Evolutionary conservation across 2,329 filamentous ascomycete species (phyloP), one percentile per base, ranked within the genome.

Genomic region (Penicillium thymicola): DNA sequence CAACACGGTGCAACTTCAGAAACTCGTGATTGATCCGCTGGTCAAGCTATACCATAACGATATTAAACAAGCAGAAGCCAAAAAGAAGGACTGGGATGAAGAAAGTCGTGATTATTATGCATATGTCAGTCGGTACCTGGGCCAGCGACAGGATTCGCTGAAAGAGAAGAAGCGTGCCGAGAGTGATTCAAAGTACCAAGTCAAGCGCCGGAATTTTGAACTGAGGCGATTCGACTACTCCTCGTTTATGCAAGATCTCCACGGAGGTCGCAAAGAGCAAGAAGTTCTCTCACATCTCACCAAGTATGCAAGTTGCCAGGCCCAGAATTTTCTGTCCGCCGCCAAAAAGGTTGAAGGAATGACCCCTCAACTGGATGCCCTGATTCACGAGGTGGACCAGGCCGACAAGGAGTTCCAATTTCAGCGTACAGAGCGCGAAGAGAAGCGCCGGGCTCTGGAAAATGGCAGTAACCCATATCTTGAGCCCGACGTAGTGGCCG

Each of bases 101-200:
- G 94, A 99, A 73, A 97, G 93, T 78, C 94, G 96, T 72, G 94
- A 99, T 72, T 99, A 96, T 76, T 99, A 99, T 75, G 87, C 89
- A 60, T 99, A 96, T 71, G 90, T 97, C 49, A 89, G 92, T 60
- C 87, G 92, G 45, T 99, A 99, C 75, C 84, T 99, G n/a, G 94
- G 94, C 32, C 93, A 97, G 72, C 85, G 93, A 42, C 92, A 95
- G 71, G 94, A 99, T 74, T 95, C 93, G 8, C 81, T 96, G 67
- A 99, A 97, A 76, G 90, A 96, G 72, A 99, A 99, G 82, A 97
- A 97, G 76, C 86, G 94, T 60, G 89, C 85, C 40, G 92, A 97
- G 67, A 97, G 92, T 66, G 94, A 99, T 73, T 89, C 90, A 32
- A 99, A 99, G 71, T 99, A 97, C 70, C 93, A 97, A 72, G 86